These are phyloP conservation scores for Stachybotrys chlorohalonatus DNA, from an alignment of 2,329 filamentous ascomycete genomes.

Conservation along the genomic window DNA sequence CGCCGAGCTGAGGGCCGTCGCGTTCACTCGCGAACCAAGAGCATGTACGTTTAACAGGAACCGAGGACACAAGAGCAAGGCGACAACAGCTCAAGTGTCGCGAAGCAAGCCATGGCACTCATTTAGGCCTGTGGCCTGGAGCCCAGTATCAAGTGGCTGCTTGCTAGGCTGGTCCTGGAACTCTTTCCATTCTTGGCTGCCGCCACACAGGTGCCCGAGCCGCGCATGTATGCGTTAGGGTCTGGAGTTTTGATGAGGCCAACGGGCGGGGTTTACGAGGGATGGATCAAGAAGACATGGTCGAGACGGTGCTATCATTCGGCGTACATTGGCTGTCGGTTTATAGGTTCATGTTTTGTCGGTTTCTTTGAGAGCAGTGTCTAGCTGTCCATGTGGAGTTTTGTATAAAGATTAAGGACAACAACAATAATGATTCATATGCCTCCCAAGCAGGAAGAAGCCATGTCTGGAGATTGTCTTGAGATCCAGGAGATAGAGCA, in stretches of 20 bases:
- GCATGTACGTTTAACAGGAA: slow-evolving; percentile 37
- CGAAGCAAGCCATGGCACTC: slow-evolving; percentile 8
- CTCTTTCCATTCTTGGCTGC: background rate
- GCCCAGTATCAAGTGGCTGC: background rate
- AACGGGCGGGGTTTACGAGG: background rate
- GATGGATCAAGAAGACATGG: slow-evolving; percentile 1
- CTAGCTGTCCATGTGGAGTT: background rate
- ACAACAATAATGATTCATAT: background rate
- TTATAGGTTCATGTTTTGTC: background rate
- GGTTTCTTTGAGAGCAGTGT: background rate
- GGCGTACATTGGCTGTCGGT: background rate
- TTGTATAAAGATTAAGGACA: background rate
- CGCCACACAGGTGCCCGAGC: background rate
- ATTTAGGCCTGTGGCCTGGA: slow-evolving; percentile 15
- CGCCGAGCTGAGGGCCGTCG: slow-evolving; percentile 40
- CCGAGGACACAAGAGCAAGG: background rate
- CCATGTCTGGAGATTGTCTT: background rate
- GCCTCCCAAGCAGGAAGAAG: background rate
- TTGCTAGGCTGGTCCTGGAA: background rate
- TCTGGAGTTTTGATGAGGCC: background rate
- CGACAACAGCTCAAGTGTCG: slow-evolving; percentile 9
- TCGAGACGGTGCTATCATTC: background rate
- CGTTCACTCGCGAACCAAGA: slow-evolving; percentile 49
- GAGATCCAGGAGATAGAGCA: background rate
- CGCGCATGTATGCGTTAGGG: background rate